Base-by-base conservation (phyloP, 139 green algal species). In the Zygnema circumcarinatum region DNA sequence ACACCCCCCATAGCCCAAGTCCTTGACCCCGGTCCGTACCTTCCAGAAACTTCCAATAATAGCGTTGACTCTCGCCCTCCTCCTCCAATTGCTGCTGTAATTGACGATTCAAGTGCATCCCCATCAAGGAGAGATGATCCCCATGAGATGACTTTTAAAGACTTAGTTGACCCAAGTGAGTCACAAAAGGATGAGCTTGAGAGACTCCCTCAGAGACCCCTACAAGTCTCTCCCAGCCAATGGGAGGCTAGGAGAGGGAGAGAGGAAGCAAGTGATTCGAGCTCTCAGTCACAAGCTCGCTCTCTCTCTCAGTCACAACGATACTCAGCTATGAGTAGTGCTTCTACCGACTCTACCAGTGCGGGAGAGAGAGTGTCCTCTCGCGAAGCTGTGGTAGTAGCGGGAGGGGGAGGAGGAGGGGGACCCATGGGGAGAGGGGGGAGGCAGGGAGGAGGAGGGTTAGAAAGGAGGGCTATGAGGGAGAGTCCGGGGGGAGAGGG, bases 301-400 rank as follows among this genome's bases (percentile, higher is more conserved):
- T 78, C 69, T 78, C 69, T 38, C 7, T 78, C 69, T 78, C 69
- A 52, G 35, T 78, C 69, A n/a, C 69, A 78, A 38, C 36, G 35
- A 78, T 78, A 78, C 16, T 52, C 69, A 78, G 47, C 47, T 25
- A 62, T 62, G 47, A 62, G 47, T 62, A 62, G 47, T 62, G 47
- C 47, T 16, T 62, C 47, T 25, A 62, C 47, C 7, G 47, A 62
- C 47, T 62, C 47, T 62, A 62, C 47, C 7, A 62, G 47, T 62
- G 47, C 47, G 7, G 47, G 47, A 62, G 47, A 62, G 47, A 62
- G 7, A 25, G 47, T 62, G 47, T 62, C 47, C 7, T 25, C 47
- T 62, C 7, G 47, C 7, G 47, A 62, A 62, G 47, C 47, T 62
- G 47, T 7, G 47, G 7, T 16, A 25, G 47, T 62, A 16, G 16